Percentiles rank a stretch among this genome's conserved stretches.
Evolutionary conservation across 2,329 filamentous ascomycete species (phyloP).

Genomic region (Trichophyton schoenleinii): DNA sequence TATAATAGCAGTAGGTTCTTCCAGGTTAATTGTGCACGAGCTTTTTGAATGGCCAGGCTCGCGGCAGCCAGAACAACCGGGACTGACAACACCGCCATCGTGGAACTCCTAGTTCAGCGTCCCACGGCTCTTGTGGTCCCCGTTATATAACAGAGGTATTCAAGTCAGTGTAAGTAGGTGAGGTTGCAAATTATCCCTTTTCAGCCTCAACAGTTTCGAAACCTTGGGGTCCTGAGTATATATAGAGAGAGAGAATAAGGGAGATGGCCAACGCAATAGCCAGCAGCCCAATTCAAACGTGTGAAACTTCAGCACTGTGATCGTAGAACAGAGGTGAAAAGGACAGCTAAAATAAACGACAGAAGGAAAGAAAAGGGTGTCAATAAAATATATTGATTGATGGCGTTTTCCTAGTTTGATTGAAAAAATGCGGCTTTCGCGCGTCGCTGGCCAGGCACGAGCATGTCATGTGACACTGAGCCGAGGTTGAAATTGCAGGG

Average conservation of each 20-base stretch:
- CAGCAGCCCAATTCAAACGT: background rate
- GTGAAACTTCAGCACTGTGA: background rate
- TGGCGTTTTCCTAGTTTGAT: background rate
- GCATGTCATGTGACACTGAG: background rate
- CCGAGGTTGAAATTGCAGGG: background rate
- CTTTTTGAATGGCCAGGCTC: background rate
- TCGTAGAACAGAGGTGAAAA: background rate
- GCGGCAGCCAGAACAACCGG: background rate
- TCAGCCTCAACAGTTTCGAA: background rate
- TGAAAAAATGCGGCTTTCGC: background rate
- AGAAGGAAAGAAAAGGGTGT: background rate
- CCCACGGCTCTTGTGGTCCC: background rate
- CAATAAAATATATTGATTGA: background rate
- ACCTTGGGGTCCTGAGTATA: background rate
- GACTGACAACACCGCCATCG: conserved; percentile 2
- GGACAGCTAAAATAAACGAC: background rate
- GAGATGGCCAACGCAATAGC: background rate
- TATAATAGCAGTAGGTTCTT: conserved; percentile 37
- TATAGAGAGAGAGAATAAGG: background rate
- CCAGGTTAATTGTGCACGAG: conserved; percentile 19
- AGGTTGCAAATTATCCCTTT: background rate
- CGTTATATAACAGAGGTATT: background rate
- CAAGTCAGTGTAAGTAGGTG: background rate
- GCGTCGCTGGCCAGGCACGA: background rate
- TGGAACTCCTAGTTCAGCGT: background rate